Percentiles rank a stretch among this genome's conserved stretches.
Evolutionary conservation across 2,329 filamentous ascomycete species (phyloP).

Genomic region (Trichoderma harzianum): DNA sequence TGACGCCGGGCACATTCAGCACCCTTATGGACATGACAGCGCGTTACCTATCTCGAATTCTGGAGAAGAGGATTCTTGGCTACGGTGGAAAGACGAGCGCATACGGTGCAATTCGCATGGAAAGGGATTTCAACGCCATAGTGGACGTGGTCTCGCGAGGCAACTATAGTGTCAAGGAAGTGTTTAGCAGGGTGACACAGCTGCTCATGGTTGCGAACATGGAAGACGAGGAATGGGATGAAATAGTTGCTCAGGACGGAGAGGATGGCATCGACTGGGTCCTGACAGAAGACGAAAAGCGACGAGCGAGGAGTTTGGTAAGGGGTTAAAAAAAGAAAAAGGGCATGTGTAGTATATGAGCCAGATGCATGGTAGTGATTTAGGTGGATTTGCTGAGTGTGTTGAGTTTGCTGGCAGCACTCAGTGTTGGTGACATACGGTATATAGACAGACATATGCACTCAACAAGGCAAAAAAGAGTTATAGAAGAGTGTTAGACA

Average conservation of each 20-base stretch:
- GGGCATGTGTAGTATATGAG: not conserved
- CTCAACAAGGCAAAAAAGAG: not conserved
- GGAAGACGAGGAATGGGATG: slow-evolving; percentile 95
- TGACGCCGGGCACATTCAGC: slow-evolving; percentile 74
- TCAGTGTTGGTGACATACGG: not conserved
- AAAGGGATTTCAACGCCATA: slow-evolving; percentile 78
- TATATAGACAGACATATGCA: not conserved
- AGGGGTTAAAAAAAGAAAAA: slow-evolving; percentile 24
- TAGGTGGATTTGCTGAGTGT: not conserved
- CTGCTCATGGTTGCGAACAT: slow-evolving; percentile 86
- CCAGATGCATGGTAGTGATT: not conserved
- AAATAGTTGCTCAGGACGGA: slow-evolving; percentile 52
- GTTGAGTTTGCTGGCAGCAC: not conserved
- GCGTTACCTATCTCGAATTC: slow-evolving; percentile 67
- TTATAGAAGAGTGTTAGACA: not conserved
- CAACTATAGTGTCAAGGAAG: slow-evolving; percentile 73
- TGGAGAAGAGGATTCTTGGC: slow-evolving; percentile 85
- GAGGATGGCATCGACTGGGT: slow-evolving; percentile 70
- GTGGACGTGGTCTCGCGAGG: slow-evolving; percentile 65
- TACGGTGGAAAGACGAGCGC: slow-evolving; percentile 77
- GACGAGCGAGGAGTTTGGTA: slow-evolving; percentile 67
- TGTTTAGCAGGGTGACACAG: slow-evolving; percentile 73
- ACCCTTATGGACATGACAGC: slow-evolving; percentile 73
- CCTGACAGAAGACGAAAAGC: slow-evolving; percentile 69
- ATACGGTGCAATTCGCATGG: slow-evolving; percentile 76